Evolutionary conservation across 176 grass and related monocot species (phyloP).

Genomic region (Saccharum officinarum): DNA sequence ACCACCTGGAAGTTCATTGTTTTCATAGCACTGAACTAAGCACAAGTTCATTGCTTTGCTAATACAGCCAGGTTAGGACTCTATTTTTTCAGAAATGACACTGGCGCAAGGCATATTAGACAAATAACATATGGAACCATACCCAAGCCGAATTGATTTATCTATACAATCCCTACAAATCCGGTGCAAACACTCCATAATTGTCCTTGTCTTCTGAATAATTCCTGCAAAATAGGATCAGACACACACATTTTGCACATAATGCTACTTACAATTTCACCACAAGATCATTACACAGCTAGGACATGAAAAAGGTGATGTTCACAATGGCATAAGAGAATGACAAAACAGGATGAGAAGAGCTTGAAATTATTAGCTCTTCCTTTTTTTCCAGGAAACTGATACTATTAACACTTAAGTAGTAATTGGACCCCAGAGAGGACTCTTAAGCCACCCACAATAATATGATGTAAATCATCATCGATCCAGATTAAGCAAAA

Average conservation of each 20-base stretch:
- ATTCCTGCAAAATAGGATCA: conserved; percentile 57
- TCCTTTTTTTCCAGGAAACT: background rate
- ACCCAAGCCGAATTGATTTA: conserved; percentile 92
- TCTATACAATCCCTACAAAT: conserved; percentile 89
- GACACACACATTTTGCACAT: conserved; percentile 21
- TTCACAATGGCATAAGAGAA: background rate
- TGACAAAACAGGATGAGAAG: background rate
- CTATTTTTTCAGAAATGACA: conserved; percentile 6
- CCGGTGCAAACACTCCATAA: conserved; percentile 87
- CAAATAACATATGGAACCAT: conserved; percentile 20
- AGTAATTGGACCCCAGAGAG: background rate
- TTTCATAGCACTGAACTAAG: too few relatives aligned
- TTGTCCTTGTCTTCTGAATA: conserved; percentile 77
- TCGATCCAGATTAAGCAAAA: too few relatives aligned
- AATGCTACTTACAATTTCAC: conserved; percentile 23
- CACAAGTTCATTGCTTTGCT: too few relatives aligned
- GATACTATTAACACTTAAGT: background rate
- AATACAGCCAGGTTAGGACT: background rate
- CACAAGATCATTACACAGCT: background rate
- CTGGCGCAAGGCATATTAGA: too few relatives aligned
- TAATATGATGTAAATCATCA: too few relatives aligned
- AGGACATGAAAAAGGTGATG: background rate
- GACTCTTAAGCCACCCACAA: background rate
- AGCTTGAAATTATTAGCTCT: background rate
- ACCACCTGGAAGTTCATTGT: too few relatives aligned